Conservation (phyloP, 345 rosid species). For the Triadica sebifera region DNA sequence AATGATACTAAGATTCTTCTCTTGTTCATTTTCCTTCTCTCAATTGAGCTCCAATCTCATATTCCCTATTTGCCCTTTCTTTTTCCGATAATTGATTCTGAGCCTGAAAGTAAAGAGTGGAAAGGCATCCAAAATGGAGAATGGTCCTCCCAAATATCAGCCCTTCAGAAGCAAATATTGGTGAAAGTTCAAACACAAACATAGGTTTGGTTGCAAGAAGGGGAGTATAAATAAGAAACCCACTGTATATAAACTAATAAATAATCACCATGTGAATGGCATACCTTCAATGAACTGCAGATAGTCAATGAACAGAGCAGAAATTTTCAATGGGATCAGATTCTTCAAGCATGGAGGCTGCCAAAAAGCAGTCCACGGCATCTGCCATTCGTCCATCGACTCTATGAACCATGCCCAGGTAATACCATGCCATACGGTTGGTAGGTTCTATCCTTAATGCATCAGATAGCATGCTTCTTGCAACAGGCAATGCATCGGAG, state of each 20-base stretch:
- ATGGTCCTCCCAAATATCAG: background rate
- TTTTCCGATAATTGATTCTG: background rate
- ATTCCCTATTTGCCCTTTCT: background rate
- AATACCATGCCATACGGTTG: slow-evolving; percentile 78
- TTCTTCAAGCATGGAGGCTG: slow-evolving; percentile 93
- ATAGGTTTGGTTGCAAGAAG: background rate
- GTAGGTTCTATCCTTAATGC: slow-evolving; percentile 88
- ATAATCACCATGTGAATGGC: background rate
- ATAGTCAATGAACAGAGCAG: slow-evolving; percentile 50
- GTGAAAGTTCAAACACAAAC: background rate
- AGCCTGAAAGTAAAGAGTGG: background rate
- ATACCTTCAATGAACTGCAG: slow-evolving; percentile 19
- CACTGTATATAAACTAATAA: background rate
- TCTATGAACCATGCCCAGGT: slow-evolving; percentile 76
- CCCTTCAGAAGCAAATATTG: background rate
- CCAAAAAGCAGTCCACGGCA: slow-evolving; percentile 89
- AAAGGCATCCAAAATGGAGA: background rate
- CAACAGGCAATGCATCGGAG: slow-evolving; percentile 60
- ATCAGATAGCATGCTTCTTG: slow-evolving; percentile 80
- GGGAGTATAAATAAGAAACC: no score
- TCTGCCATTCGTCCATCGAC: slow-evolving; percentile 82
- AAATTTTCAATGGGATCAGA: slow-evolving; percentile 88
- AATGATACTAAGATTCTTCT: background rate
- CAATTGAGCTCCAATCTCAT: background rate
- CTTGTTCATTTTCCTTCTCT: background rate